Percentiles rank a stretch among this genome's conserved stretches.
Conservation (phyloP, 2,329 filamentous ascomycete genomes). For the Fusarium sublunatum region DNA sequence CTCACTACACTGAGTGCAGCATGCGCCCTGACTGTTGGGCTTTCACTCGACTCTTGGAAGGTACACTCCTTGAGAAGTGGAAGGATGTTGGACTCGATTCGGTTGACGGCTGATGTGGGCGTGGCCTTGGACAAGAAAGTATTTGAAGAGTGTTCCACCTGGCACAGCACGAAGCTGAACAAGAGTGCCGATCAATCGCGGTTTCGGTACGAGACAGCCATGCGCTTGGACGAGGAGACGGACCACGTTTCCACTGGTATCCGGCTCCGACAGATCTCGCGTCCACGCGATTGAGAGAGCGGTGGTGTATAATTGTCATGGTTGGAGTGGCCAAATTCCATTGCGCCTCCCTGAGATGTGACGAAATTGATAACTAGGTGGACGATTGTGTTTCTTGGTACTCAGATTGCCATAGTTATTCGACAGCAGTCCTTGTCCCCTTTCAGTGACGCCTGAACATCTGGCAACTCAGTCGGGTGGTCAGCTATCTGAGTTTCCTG, state of each 20-base stretch:
- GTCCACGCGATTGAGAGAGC: neutral
- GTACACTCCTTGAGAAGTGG: slow-evolving; percentile 27
- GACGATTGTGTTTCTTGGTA: too few relatives aligned
- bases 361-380: too few relatives aligned
- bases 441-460: neutral
- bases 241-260: slow-evolving; percentile 12
- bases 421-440: neutral
- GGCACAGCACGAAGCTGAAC: slow-evolving; percentile 18
- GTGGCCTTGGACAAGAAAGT: slow-evolving; percentile 24
- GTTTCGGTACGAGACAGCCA: slow-evolving; percentile 19
- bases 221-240: slow-evolving; percentile 5
- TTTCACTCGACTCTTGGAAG: slow-evolving; percentile 24
- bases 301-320: neutral
- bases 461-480: neutral
- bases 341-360: too few relatives aligned
- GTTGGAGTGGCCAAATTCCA: too few relatives aligned
- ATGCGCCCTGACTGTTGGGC: slow-evolving; percentile 13
- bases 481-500: neutral
- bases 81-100: slow-evolving; percentile 20
- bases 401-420: neutral
- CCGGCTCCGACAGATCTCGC: slow-evolving; percentile 16
- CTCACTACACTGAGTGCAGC: slow-evolving; percentile 19
- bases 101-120: slow-evolving; percentile 29
- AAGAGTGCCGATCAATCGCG: slow-evolving; percentile 11
- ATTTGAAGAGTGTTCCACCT: slow-evolving; percentile 26